Evolutionary conservation across 2,329 filamentous ascomycete species (phyloP).

Genomic region (Botrytis cinerea): DNA sequence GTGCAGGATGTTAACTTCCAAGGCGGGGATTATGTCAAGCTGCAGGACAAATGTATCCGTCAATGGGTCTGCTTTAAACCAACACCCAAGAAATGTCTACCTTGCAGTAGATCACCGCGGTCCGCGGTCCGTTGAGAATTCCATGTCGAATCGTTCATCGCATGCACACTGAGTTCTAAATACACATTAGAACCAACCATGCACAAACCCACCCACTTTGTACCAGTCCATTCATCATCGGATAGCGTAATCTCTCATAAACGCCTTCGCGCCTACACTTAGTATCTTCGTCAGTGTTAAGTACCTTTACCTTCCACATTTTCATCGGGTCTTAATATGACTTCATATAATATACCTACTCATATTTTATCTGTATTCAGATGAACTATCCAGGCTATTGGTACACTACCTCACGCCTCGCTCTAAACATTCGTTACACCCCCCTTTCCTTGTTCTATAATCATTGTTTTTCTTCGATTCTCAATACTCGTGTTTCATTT

Average conservation of each 20-base stretch:
- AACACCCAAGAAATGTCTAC: conserved; percentile 14
- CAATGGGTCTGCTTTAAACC: conserved; percentile 18
- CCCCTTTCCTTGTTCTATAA: background rate
- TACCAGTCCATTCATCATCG: conserved; percentile 13
- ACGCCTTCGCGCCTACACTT: conserved; percentile 18
- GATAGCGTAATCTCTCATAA: conserved; percentile 24
- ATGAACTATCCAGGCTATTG: conserved; percentile 6
- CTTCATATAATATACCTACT: conserved; percentile 15
- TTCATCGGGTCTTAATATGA: background rate
- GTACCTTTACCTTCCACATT: background rate
- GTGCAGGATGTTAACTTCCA: conserved; percentile 17
- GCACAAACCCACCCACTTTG: conserved; percentile 21
- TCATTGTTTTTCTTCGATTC: background rate
- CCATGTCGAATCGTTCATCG: conserved; percentile 14
- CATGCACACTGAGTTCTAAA: conserved; percentile 1
- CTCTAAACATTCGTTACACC: background rate
- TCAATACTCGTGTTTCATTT: background rate
- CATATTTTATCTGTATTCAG: background rate
- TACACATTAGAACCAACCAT: conserved; percentile 20
- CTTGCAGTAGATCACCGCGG: conserved; percentile 21
- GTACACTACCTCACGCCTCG: background rate
- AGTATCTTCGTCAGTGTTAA: conserved; percentile 15
- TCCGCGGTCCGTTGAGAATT: conserved; percentile 3
- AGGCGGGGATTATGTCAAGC: conserved; percentile 20
- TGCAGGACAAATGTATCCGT: conserved; percentile 21